Base-by-base conservation (phyloP, 805 yeast species). In the Saccharomycopsis fodiens region DNA sequence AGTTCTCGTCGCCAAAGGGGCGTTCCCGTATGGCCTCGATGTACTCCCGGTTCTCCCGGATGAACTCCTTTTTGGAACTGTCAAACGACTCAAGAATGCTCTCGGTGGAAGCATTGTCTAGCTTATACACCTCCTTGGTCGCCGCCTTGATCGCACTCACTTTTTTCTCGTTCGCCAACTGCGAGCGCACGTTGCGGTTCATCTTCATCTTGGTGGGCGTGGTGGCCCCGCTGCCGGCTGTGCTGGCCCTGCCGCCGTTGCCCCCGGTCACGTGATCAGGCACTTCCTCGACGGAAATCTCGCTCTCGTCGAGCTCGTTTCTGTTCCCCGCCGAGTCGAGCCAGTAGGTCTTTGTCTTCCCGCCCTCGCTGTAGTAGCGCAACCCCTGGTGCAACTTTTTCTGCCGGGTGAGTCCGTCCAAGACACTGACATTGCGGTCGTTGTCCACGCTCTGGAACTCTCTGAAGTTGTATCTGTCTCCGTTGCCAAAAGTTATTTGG, bases 261-360 rank as follows among this genome's bases (percentile, higher is more conserved):
- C 19, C 6, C 20, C 15, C 19, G 12, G 12, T 12, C 12, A n/a
- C 13, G 12, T 12, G n/a, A 19, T 21, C 32, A 31, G 20, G 52
- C 36, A 1, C 41, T 42, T 8, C 41, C 41, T 6, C 34, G 19
- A 5, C 29, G 16, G 15, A 10, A 34, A 13, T 31, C 39, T 19
- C 42, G 41, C 29, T 15, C 16, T 22, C n/a, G 20, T 19, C 34
- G 30, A 19, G 6, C 22, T 17, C 37, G 30, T 16, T 34, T 29
- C 41, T 22, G 19, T 32, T 22, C 29, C 22, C 27, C 20, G 59
- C 61, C 36, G 57, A 55, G 35, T 53, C 52, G 2, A 89, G 65
- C 97, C 97, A 93, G 61, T 88, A 88, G 54, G 83, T 85, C 10
- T 76, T 77, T 39, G 75, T 73, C 0, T 97, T 97, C 35, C 85